Evolutionary conservation across 2,329 filamentous ascomycete genomes (phyloP), one percentile per base, ranked within the genome.

Genomic region (Epichloe sibirici): DNA sequence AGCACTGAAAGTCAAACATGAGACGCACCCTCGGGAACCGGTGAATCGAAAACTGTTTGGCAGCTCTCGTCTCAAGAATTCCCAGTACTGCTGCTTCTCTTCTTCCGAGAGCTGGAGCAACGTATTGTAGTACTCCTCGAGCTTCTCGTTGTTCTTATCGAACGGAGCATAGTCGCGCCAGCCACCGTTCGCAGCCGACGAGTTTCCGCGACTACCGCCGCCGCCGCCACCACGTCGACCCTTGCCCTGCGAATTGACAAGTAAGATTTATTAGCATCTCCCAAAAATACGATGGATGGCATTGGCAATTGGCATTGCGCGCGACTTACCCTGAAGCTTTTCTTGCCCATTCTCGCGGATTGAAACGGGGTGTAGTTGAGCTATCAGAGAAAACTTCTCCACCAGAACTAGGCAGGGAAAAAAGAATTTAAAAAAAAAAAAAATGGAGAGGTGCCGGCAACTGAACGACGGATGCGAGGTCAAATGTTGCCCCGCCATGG

Each of bases 1-100:
- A 9, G 48, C 15, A n/a, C 5, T 12, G 45, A 5, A 43, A 8
- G 28, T 40, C 45, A 44, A n/a, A 11, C 23, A 44, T 15, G 23
- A 42, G 35, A 44, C 39, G 34, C 75, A 88, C 85, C 88, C 88
- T 76, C 91, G 94, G 46, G 90, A 96, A 39, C 93, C 93, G 55
- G 90, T 94, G 72, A 98, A 98, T 56, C 93, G 83, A 74, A 97
- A 98, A 70, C 90, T 96, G 73, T 96, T 97, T 52, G 93, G 93
- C 49, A 98, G 74, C 65, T 97, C 90, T 57, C 85, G 81, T 63
- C 83, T 81, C 66, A 97, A 74, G 0, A 86, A 81, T 39, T 79
- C 78, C 93, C 93, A 98, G 70, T 96, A 97, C 9, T 79, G 76
- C 53, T 82, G 75, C 62, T 80, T 82, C 71, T 97, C 91, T 45